Conservation (phyloP, 148 eudicot species). For the Arbutus unedo region DNA sequence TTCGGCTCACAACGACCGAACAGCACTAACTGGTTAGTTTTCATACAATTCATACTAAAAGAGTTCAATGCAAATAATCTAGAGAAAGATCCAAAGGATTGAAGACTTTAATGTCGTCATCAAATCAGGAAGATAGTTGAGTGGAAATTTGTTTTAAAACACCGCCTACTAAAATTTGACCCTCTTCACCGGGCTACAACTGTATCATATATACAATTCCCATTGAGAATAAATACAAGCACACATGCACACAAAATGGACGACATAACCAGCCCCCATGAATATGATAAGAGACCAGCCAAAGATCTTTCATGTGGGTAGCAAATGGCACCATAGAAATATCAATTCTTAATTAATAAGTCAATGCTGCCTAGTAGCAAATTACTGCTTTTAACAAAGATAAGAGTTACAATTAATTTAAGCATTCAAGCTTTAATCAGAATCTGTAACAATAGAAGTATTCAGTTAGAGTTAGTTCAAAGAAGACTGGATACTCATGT, state of each 20-base stretch:
- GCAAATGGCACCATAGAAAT: neutral
- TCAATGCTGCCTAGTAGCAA: constrained; percentile 2
- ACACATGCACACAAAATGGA: no score
- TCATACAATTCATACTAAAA: neutral
- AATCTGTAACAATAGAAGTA: no score
- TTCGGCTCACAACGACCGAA: no score
- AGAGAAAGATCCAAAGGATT: no score
- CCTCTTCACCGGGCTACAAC: neutral
- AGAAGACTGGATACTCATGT: no score
- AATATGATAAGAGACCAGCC: neutral
- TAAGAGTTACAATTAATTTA: neutral
- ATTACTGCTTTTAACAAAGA: neutral
- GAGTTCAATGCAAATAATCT: neutral
- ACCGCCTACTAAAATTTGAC: neutral
- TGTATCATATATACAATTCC: neutral
- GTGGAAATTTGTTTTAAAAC: neutral
- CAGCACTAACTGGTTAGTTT: no score
- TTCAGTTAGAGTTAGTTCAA: no score
- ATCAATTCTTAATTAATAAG: neutral
- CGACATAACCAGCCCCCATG: neutral
- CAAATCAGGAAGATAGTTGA: no score
- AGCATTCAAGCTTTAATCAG: neutral
- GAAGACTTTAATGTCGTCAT: no score
- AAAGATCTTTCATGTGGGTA: neutral
- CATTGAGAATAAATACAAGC: no score